A percentile compares a stretch with the other conserved stretches of the same genome.
phyloP scores from a whole-genome alignment of 805 yeast genomes.

The Pichia thaimueangensis region DNA sequence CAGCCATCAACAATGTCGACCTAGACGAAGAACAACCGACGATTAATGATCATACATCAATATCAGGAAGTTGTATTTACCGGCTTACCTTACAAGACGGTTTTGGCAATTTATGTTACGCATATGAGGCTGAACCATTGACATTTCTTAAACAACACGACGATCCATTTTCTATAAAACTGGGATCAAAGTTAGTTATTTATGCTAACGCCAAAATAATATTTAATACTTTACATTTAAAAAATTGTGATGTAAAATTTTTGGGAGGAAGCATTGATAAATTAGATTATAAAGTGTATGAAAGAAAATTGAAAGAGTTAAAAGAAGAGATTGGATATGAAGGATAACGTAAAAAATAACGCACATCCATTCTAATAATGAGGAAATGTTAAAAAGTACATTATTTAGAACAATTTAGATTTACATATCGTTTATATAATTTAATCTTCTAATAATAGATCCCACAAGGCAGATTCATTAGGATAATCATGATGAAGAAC shows the following conservation, averaged over 20 bases:
- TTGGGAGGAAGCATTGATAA: constrained; percentile 27
- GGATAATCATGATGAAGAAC: constrained; percentile 80
- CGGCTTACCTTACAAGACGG: constrained; percentile 55
- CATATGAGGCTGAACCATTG: constrained; percentile 49
- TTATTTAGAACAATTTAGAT: too few relatives aligned
- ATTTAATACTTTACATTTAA: constrained; percentile 40
- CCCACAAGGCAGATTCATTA: constrained; percentile 74
- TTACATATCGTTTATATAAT: too few relatives aligned
- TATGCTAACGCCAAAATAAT: constrained; percentile 40
- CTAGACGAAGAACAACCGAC: constrained; percentile 4
- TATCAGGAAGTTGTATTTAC: constrained; percentile 26
- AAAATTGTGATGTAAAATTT: constrained; percentile 17
- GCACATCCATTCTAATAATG: too few relatives aligned
- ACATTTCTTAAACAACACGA: constrained; percentile 34
- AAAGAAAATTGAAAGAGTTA: constrained; percentile 34
- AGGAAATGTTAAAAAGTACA: too few relatives aligned
- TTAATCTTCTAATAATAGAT: constrained; percentile 36
- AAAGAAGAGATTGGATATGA: constrained; percentile 26
- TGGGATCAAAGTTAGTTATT: constrained; percentile 56
- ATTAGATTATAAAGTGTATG: constrained; percentile 22
- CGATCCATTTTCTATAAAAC: constrained; percentile 32
- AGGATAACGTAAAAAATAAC: constrained; percentile 4
- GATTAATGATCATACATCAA: not conserved
- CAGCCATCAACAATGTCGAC: constrained; percentile 44
- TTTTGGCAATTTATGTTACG: constrained; percentile 46